Base-by-base conservation (phyloP, 2,329 filamentous ascomycete species). In the Aspergillus vadensis region DNA sequence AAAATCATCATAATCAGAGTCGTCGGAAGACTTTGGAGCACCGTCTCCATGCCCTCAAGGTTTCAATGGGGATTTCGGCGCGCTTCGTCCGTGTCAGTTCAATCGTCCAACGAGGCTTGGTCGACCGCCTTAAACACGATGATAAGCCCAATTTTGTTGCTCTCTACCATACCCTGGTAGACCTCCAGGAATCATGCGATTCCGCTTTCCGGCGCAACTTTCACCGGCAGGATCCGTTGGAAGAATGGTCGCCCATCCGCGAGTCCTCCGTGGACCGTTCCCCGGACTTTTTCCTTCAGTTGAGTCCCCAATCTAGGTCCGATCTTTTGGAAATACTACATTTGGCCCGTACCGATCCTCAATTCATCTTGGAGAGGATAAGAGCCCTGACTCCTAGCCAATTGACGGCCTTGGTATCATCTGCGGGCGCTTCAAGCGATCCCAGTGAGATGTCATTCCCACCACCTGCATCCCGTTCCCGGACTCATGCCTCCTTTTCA, bases 351-450 rank as follows among this genome's bases (percentile, higher is more conserved):
- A 92, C 90, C 64, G 93, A 97, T 74, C 88, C 92, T 39, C 88
- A 93, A 70, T 98, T 96, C 77, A 77, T 99, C 75, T 91, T 94
- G 70, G 88, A 90, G 65, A 87, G 93, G 65, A 84, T 99, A 65
- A 88, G 87, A 73, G 87, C 86, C 69, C 82, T 99, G 67, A 88
- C 88, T 58, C 86, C 88, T 61, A 80, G 87, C 63, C 93, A 98
- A 76, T 83, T 97, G 57, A 86, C 88, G 67, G 85, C 88, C 58
- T 83, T 99, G 65, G 88, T 91, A 49, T 87, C 87, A 56, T 91
- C 87, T 55, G 91, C 91, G 66, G 89, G 93, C 74, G 88, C 91
- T 73, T 86, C 87, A 65, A 83, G 92, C 79, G 91, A 96, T 68
- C 87, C 90, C n/a, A 87, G 91, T 72, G 92, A 96, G 73, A 93